These are phyloP conservation scores for Botrytis medusae DNA, from an alignment of 2,329 filamentous ascomycete genomes.

Conservation along the genomic window DNA sequence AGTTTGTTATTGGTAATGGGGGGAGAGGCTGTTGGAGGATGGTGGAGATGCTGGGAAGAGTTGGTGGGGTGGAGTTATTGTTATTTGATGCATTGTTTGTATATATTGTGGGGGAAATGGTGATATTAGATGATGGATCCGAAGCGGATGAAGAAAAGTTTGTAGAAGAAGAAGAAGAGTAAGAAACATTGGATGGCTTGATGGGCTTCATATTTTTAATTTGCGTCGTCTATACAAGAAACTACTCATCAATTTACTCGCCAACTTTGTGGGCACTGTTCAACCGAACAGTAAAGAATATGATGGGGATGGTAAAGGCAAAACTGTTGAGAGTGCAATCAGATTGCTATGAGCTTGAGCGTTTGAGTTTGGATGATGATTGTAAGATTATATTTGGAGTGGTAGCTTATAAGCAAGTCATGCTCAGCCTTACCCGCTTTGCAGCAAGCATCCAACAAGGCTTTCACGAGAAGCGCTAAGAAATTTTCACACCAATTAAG, in stretches of 20 bases:
- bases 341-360: neutral
- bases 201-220: conserved; percentile 3
- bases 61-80: neutral
- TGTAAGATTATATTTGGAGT: neutral
- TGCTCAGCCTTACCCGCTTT: neutral
- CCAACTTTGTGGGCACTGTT: neutral
- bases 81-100: neutral
- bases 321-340: neutral
- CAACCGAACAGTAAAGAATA: neutral
- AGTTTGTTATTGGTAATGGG: neutral
- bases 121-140: neutral
- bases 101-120: neutral
- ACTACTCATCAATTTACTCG: neutral
- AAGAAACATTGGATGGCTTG: neutral
- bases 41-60: neutral
- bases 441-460: conserved; percentile 4
- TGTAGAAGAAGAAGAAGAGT: neutral
- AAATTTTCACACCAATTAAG: neutral
- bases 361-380: neutral
- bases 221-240: conserved; percentile 4
- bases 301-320: neutral
- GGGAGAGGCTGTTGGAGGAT: neutral
- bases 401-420: conserved; percentile 5
- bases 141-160: neutral
- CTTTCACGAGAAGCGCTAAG: neutral